A percentile compares a stretch with the other conserved stretches of the same genome.
Conservation (phyloP, 2,329 filamentous ascomycete species). For the Alternaria sp. region DNA sequence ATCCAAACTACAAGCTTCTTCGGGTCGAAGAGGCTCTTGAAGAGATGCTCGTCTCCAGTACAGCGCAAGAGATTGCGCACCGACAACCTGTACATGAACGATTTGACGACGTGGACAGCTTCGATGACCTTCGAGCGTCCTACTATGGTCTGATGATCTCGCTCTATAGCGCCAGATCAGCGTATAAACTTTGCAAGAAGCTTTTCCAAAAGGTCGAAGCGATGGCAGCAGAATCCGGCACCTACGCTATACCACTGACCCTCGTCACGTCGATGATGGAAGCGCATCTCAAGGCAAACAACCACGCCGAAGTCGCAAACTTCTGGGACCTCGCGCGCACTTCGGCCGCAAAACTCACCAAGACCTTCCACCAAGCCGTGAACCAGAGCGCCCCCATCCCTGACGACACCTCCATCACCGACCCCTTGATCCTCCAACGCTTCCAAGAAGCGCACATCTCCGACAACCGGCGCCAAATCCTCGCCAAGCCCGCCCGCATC, state of each 20-base stretch:
- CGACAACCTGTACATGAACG: conserved; percentile 32
- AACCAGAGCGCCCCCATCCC: conserved; percentile 35
- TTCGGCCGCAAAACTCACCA: conserved; percentile 54
- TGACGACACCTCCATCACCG: conserved; percentile 27
- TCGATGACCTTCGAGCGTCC: conserved; percentile 55
- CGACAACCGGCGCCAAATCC: conserved; percentile 53
- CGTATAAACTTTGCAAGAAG: conserved; percentile 50
- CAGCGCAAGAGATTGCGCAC: conserved; percentile 38
- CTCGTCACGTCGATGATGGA: conserved; percentile 68
- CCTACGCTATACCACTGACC: conserved; percentile 41
- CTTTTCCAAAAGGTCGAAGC: conserved; percentile 31
- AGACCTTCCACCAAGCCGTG: conserved; percentile 42
- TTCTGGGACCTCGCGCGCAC: conserved; percentile 70
- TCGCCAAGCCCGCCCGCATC: conserved; percentile 56
- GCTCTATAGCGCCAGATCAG: conserved; percentile 57
- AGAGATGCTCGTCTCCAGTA: conserved; percentile 30
- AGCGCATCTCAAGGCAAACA: conserved; percentile 63
- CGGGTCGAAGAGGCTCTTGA: conserved; percentile 37
- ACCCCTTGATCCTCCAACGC: conserved; percentile 24
- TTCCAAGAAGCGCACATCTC: conserved; percentile 33
- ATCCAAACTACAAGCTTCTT: conserved; percentile 27
- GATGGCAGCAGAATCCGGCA: conserved; percentile 16
- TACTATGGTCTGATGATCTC: conserved; percentile 65
- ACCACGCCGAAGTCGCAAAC: conserved; percentile 66
- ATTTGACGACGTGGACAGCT: conserved; percentile 33